A percentile compares a stretch with the other conserved stretches of the same genome.
Evolutionary conservation across 2,329 filamentous ascomycete genomes (phyloP).

Genomic region (Parafenestella ontariensis): DNA sequence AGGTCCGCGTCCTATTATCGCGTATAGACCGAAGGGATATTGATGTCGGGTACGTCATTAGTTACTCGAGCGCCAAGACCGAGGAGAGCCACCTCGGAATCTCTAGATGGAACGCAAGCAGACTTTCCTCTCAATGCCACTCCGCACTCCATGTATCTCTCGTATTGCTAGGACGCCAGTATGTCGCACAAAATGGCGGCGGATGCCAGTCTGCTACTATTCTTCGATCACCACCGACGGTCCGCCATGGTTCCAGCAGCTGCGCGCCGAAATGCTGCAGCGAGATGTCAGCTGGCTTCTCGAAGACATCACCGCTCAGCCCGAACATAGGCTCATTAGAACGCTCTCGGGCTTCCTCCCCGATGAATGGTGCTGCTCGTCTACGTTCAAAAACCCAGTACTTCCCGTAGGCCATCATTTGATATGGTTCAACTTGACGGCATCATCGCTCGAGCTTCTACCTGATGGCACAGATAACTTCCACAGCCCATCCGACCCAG

Average conservation of each 20-base stretch:
- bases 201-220: slow-evolving; percentile 20
- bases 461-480: slow-evolving; percentile 84
- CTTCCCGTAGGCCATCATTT: slow-evolving; percentile 78
- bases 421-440: slow-evolving; percentile 81
- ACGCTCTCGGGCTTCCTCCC: slow-evolving; percentile 34
- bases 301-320: slow-evolving; percentile 65
- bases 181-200: slow-evolving; percentile 23
- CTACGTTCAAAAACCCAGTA: slow-evolving; percentile 7
- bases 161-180: slow-evolving; percentile 14
- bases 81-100: neutral
- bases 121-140: slow-evolving; percentile 23
- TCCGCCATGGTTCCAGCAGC: slow-evolving; percentile 33
- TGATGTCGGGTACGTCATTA: slow-evolving; percentile 7
- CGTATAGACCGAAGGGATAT: neutral
- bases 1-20: neutral
- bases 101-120: neutral
- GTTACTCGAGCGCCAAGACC: neutral
- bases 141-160: slow-evolving; percentile 20
- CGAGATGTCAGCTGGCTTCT: slow-evolving; percentile 59
- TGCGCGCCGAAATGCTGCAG: slow-evolving; percentile 51
- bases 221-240: slow-evolving; percentile 12
- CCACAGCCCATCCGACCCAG: slow-evolving; percentile 75
- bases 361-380: slow-evolving; percentile 13
- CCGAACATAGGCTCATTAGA: slow-evolving; percentile 69
- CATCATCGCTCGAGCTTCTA: slow-evolving; percentile 68